phyloP scores from a whole-genome alignment of 345 rosid genomes.

The Salix udensis region DNA sequence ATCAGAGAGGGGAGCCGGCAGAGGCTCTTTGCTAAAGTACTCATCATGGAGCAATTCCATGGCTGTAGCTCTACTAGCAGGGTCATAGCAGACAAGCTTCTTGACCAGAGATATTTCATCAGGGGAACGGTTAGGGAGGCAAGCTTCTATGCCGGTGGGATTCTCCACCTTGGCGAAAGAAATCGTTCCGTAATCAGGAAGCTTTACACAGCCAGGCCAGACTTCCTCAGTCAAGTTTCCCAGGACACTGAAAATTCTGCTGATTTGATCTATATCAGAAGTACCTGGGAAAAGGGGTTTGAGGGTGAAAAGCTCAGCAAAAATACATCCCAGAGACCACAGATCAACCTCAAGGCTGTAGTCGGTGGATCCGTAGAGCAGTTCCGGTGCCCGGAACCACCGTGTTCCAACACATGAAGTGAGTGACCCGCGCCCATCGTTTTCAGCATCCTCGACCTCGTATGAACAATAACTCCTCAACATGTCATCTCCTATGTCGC shows the following conservation, averaged over 20 bases:
- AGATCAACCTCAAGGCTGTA: slow-evolving; percentile 81
- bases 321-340: slow-evolving; percentile 90
- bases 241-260: slow-evolving; percentile 56
- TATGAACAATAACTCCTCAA: slow-evolving; percentile 49
- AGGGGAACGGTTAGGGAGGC: slow-evolving; percentile 42
- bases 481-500: slow-evolving; percentile 69
- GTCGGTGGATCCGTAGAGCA: slow-evolving; percentile 77
- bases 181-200: slow-evolving; percentile 73
- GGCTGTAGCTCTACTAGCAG: slow-evolving; percentile 67
- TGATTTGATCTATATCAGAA: slow-evolving; percentile 87
- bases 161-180: slow-evolving; percentile 72
- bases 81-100: slow-evolving; percentile 77
- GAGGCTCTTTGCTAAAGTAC: slow-evolving; percentile 69
- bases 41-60: slow-evolving; percentile 68
- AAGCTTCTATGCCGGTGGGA: slow-evolving; percentile 59
- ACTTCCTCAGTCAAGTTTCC: slow-evolving; percentile 78
- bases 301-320: slow-evolving; percentile 71
- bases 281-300: slow-evolving; percentile 80
- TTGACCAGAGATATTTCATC: slow-evolving; percentile 62
- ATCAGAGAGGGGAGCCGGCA: slow-evolving; percentile 61
- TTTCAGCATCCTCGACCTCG: slow-evolving; percentile 54
- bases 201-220: slow-evolving; percentile 68
- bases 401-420: slow-evolving; percentile 95
- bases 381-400: slow-evolving; percentile 96
- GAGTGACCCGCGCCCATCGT: slow-evolving; percentile 47